Evolutionary conservation across 1,284 basidiomycete genomes (phyloP), one percentile per base, ranked within the genome.

Genomic region (Mixia osmundae): DNA sequence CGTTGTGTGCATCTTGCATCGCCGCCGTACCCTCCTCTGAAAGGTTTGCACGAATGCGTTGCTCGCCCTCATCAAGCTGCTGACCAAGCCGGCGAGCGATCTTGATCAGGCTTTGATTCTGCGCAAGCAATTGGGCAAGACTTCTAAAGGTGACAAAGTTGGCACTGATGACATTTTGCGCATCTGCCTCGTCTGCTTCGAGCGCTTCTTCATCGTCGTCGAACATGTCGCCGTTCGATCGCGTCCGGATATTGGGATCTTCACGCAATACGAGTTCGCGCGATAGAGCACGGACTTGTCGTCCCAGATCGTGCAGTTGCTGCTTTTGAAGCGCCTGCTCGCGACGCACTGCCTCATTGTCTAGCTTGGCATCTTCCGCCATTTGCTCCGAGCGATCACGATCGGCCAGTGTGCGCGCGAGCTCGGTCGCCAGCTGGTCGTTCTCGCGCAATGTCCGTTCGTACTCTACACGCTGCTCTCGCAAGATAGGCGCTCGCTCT

Each of bases 141-240:
- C 72, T 76, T 31, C 65, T 65, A 70, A 87, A 97, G 19, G 82
- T 68, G 31, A 95, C 77, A 10, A 97, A 69, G 48, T 85, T 68
- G 51, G 77, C 77, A 16, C 79, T 76, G 55, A 95, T 89, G 44
- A 95, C 69, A 0, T 63, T 61, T 44, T 83, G 72, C 22, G 52
- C 53, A 32, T 51, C 51, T 20, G 73, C 71, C 43, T 68, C 65
- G 36, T 68, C 64, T 2, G 65, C 65, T 4, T 65, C 49, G 28
- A 21, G 28, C 11, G 35, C 45, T 14, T 55, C 46, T 11, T 56
- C 52, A 37, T 55, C 53, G 9, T 49, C 44, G 4, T 55, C 50
- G 35, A 49, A 50, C 33, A 49, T 49, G 20, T 55, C 57, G 32
- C 75, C 72, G 20, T 80, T 62, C 21, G 76, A 67, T 21, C 72